Conservation (phyloP, 768 basidiomycete species). For the Agrocybe praecox region DNA sequence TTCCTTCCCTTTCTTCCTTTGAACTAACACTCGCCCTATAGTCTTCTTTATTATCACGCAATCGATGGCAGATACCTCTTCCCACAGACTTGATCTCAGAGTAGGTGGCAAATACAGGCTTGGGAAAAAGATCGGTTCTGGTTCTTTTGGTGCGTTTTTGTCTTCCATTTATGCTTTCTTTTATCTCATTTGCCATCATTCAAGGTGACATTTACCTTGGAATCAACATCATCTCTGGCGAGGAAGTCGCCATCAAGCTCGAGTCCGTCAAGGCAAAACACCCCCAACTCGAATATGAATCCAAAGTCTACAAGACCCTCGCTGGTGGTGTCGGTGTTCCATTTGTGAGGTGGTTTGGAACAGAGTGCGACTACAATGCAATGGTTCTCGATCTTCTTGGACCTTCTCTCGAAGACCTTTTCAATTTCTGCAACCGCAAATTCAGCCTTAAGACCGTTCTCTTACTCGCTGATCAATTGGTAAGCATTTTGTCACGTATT, state of each 20-base stretch:
- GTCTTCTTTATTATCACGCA: slow-evolving; percentile 22
- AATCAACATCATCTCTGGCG: slow-evolving; percentile 99
- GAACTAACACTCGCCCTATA: slow-evolving; percentile 10
- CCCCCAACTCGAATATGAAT: slow-evolving; percentile 99
- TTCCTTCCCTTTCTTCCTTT: slow-evolving; percentile 13
- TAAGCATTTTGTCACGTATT: slow-evolving; percentile 38
- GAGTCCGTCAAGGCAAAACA: slow-evolving; percentile 99
- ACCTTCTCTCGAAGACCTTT: slow-evolving; percentile 87
- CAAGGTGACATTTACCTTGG: slow-evolving; percentile 98
- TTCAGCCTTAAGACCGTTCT: slow-evolving; percentile 97
- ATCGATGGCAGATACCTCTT: slow-evolving; percentile 72
- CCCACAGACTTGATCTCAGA: slow-evolving; percentile 81
- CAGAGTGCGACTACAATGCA: slow-evolving; percentile 98
- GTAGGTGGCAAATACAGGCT: slow-evolving; percentile 96
- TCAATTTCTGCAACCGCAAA: slow-evolving; percentile 97
- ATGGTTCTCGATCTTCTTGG: slow-evolving; percentile 99
- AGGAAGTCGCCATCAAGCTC: slow-evolving; percentile 99
- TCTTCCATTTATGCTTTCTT: not conserved
- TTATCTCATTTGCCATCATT: slow-evolving; percentile 7
- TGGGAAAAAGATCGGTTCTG: slow-evolving; percentile 99
- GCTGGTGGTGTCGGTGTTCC: slow-evolving; percentile 99
- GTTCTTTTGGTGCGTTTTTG: slow-evolving; percentile 86
- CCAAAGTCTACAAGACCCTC: slow-evolving; percentile 94
- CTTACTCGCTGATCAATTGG: slow-evolving; percentile 94
- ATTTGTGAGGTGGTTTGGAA: slow-evolving; percentile 94